Evolutionary conservation across 805 yeast genomes (phyloP), one percentile per base, ranked within the genome.

Genomic region (Zygoascus biomembranicola): DNA sequence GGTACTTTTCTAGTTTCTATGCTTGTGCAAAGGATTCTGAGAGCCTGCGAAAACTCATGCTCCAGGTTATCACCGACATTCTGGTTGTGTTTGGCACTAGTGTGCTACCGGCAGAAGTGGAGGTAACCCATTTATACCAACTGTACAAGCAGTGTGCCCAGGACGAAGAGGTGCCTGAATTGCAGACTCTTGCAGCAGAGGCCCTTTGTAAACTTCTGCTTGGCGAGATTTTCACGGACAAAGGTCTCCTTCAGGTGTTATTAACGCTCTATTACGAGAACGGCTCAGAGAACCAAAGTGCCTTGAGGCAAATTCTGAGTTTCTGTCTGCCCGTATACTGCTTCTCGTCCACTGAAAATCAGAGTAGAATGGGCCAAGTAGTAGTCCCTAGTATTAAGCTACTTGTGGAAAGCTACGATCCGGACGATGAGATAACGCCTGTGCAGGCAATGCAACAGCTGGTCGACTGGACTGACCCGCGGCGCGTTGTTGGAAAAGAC

Each of bases 261-360:
- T 69, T 90, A 3, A 67, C 87, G 51, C 77, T 86, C 0, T 92
- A 89, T 63, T 90, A 87, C 69, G 82, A 85, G 51, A 90, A 94
- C 0, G 67, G 72, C 3, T 83, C 84, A 52, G 68, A 78, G 5
- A 69, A 73, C 5, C 88, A 88, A 60, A 84, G 79, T 53, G 79
- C 82, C 14, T 72, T 90, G 56, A 74, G 82, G 48, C 97, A 90
- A 66, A 86, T 87, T 0, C 77, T 90, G 55, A 80, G 94, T 9
- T 90, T 87, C 63, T 90, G 96, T 65, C 74, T 90, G 16, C 97
- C 97, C 0, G 95, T 87, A 0, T 89, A 87, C 66, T 82, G 94
- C 41, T 85, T 81, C 63, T 85, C 95, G 35, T 90, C 84, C 61
- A 72, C 74, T 0, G 70, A 71, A 16, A 95, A 90, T 65, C 97